These are phyloP conservation scores for Diutina catenulata DNA, from an alignment of 1,139 yeast species.

Conservation along the genomic window DNA sequence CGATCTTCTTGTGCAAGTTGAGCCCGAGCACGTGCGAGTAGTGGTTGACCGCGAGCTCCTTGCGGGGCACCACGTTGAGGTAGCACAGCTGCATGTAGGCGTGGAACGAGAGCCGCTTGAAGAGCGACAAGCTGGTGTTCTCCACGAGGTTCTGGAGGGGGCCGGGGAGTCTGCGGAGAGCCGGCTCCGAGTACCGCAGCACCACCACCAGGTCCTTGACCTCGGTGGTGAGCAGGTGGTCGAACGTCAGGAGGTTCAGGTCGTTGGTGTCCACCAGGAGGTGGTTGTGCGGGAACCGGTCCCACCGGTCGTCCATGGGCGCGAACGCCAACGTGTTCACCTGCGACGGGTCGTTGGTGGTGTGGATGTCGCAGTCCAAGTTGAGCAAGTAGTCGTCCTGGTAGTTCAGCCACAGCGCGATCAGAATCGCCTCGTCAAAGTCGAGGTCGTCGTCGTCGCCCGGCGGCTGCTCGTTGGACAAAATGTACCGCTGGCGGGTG, in stretches of 20 bases:
- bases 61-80: conserved; percentile 21
- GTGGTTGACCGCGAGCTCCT: conserved; percentile 22
- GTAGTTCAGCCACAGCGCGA: conserved; percentile 9
- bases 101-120: conserved; percentile 24
- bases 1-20: conserved; percentile 30
- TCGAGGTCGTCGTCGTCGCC: conserved; percentile 11
- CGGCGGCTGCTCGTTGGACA: conserved; percentile 14
- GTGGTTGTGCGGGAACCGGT: conserved; percentile 26
- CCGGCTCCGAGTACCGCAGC: conserved; percentile 15
- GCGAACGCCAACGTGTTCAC: neutral
- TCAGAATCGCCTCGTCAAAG: neutral
- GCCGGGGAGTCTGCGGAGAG: conserved; percentile 21
- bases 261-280: conserved; percentile 29
- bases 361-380: conserved; percentile 23
- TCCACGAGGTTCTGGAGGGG: conserved; percentile 26
- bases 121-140: conserved; percentile 21
- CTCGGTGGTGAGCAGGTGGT: conserved; percentile 18
- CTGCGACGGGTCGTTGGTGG: conserved; percentile 17
- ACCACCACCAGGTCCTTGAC: conserved; percentile 16
- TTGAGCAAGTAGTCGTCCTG: conserved; percentile 26
- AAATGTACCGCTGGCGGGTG: conserved; percentile 38
- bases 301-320: conserved; percentile 11
- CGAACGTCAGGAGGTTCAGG: conserved; percentile 24
- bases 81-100: conserved; percentile 34
- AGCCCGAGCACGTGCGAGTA: conserved; percentile 24